Base-by-base conservation (phyloP, 495 filamentous ascomycete genomes). In the Glarea lozoyensis region DNA sequence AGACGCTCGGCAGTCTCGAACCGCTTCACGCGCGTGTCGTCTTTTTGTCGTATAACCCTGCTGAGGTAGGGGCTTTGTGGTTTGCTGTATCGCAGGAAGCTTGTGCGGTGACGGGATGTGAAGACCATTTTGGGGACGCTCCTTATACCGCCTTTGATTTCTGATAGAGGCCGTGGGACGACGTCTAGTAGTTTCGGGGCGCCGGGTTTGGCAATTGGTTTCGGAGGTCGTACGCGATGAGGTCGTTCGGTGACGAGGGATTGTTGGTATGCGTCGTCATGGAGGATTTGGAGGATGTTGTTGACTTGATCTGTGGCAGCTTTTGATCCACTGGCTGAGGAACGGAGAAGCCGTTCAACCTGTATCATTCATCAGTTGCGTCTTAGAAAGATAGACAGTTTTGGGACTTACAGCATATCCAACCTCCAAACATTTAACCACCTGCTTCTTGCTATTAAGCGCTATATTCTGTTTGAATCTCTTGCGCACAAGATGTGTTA, bases 81-180 rank as follows among this genome's bases (percentile, higher is more conserved):
- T 50, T 83, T 84, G 50, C 72, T 79, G 42, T 80, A 62, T 27
- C 79, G 75, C 15, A 86, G 58, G 40, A 83, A 76, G 0, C 81
- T 78, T 1, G 81, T 41, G 10, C 66, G 67, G 24, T 72, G 65
- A 2, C 77, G 75, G 3, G 17, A 16, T 7, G 43, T 38, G 17
- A 55, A 15, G 48, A 64, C 70, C 42, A 73, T 66, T 4, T 81
- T 59, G 0, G 60, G 60, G 1, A 80, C 79, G 11, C 83, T 57
- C 22, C 58, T 61, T 22, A 76, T 68, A 35, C 58, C 66, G 22
- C 48, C 47, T 3, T 4, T 16, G 9, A 54, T 15, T 12, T 43
- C 20, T 3, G 32, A n/a, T 0, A 27, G n/a, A 1, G 54, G 54
- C 6, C 43, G 41, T n/a, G 51, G 50, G 2, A 48, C 36, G 3